These are phyloP conservation scores for Phlyctochytrium bullatum DNA, from an alignment of 192 early-diverging fungal species.

Conservation along the genomic window DNA sequence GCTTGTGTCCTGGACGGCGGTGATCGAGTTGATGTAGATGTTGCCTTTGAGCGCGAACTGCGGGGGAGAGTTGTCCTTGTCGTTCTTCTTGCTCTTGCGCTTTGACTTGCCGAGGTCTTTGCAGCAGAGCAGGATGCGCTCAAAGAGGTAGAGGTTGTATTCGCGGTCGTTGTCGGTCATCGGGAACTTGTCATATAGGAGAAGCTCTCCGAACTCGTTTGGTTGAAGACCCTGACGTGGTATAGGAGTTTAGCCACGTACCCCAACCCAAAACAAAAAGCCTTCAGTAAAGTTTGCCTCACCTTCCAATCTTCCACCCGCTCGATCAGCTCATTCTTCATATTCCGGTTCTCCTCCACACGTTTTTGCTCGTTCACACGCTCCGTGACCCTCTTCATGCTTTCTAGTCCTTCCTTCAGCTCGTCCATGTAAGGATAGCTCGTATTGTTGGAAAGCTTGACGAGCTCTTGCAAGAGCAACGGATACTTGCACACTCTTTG, in stretches of 20 bases:
- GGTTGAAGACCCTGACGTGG: constrained; percentile 65
- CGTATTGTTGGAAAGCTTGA: constrained; percentile 38
- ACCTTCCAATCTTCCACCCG: constrained; percentile 92
- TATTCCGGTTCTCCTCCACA: constrained; percentile 80
- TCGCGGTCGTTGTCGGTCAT: constrained; percentile 80
- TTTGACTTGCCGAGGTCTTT: constrained; percentile 65
- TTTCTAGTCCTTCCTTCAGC: constrained; percentile 62
- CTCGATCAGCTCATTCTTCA: constrained; percentile 75
- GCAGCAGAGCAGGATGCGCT: constrained; percentile 87
- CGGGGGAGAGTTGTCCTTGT: constrained; percentile 15
- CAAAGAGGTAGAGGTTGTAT: constrained; percentile 89
- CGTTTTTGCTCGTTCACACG: constrained; percentile 90
- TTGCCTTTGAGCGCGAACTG: constrained; percentile 67
- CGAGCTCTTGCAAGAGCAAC: constrained; percentile 65
- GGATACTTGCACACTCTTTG: constrained; percentile 99
- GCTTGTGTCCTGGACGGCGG: constrained; percentile 65
- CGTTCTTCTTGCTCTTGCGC: constrained; percentile 50
- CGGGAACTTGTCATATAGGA: constrained; percentile 84
- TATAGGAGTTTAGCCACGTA: neutral
- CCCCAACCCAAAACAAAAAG: neutral
- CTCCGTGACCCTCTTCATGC: constrained; percentile 84
- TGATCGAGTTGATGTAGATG: constrained; percentile 81
- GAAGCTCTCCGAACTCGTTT: constrained; percentile 75
- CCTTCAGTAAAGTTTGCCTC: neutral
- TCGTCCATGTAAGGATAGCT: constrained; percentile 48